Percentiles rank a stretch among this genome's conserved stretches.
Conservation (phyloP, 495 filamentous ascomycete genomes). For the Lasiosphaeria hispida region DNA sequence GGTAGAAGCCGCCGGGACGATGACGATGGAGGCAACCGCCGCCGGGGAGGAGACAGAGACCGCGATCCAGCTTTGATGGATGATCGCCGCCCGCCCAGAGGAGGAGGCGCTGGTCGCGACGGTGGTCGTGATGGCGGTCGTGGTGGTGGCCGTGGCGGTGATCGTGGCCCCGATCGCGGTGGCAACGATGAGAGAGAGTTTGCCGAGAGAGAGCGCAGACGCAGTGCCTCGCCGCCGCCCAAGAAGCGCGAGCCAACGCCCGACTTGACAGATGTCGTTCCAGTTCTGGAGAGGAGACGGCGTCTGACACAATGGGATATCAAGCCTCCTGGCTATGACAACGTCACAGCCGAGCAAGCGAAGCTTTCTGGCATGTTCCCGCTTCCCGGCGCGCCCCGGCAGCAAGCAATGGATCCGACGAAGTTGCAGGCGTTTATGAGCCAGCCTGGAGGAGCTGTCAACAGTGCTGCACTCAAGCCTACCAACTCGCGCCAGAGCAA, state of each 20-base stretch:
- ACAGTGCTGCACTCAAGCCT: constrained; percentile 79
- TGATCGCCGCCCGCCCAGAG: constrained; percentile 46
- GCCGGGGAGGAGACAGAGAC: constrained; percentile 44
- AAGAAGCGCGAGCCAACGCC: constrained; percentile 95
- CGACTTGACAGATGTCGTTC: constrained; percentile 80
- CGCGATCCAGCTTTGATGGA: constrained; percentile 37
- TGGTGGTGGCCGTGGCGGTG: constrained; percentile 33
- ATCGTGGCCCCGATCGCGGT: constrained; percentile 24
- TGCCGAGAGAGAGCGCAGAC: constrained; percentile 63
- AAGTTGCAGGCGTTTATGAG: constrained; percentile 95
- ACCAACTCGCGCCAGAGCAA: constrained; percentile 91
- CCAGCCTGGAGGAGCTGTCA: constrained; percentile 69
- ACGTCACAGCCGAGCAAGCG: constrained; percentile 96
- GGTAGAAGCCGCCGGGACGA: constrained; percentile 54
- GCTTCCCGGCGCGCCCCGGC: constrained; percentile 88
- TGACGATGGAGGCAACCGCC: constrained; percentile 62
- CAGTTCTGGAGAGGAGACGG: constrained; percentile 78
- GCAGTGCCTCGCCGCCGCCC: constrained; percentile 73
- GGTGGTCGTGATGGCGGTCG: constrained; percentile 12
- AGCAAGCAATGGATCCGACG: constrained; percentile 93
- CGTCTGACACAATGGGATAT: constrained; percentile 98
- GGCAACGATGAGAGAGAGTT: constrained; percentile 49
- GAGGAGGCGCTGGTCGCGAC: constrained; percentile 36
- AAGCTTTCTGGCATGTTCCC: constrained; percentile 99
- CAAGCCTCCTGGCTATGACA: constrained; percentile 97